Conservation (phyloP, 2,329 filamentous ascomycete species). For the Phyllosticta citrichinensis region DNA sequence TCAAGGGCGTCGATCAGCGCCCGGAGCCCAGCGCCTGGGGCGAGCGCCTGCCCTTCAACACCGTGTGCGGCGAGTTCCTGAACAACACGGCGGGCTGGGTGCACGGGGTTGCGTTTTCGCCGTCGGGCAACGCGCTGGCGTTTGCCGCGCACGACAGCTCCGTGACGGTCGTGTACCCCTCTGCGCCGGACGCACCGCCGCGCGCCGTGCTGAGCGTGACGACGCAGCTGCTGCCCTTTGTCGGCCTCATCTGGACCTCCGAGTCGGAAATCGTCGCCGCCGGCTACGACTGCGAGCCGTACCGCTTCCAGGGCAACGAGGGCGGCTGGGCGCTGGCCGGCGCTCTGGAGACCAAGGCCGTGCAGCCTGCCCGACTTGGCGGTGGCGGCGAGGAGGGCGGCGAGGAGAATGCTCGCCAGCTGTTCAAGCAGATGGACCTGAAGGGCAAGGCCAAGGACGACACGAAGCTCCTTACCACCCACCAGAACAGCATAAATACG, state of each 20-base stretch:
- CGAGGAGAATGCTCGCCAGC: conserved; percentile 91
- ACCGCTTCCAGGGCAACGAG: conserved; percentile 72
- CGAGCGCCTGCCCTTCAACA: conserved; percentile 93
- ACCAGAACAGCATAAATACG: conserved; percentile 92
- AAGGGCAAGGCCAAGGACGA: conserved; percentile 97
- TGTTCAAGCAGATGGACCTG: conserved; percentile 98
- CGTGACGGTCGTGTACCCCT: conserved; percentile 92
- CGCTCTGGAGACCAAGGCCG: conserved; percentile 62
- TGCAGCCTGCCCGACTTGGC: conserved; percentile 25
- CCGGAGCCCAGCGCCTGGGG: conserved; percentile 88
- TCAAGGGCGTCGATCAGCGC: conserved; percentile 84
- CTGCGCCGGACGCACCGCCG: conserved; percentile 80
- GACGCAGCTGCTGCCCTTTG: conserved; percentile 85
- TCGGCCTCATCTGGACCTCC: conserved; percentile 82
- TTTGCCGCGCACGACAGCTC: conserved; percentile 95
- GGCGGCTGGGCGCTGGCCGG: conserved; percentile 76
- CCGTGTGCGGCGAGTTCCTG: conserved; percentile 89
- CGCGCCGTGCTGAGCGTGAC: conserved; percentile 81
- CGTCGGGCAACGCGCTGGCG: conserved; percentile 82
- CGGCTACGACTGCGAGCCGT: conserved; percentile 80
- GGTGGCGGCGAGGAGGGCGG: conserved; percentile 51
- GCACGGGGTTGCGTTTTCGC: conserved; percentile 86
- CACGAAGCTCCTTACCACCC: conserved; percentile 86
- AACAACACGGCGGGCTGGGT: conserved; percentile 98
- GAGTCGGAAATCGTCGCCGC: conserved; percentile 93